Percentiles rank a stretch among this genome's conserved stretches.
phyloP scores from a whole-genome alignment of 179 eudicot genomes.

The Pouteria campechiana region DNA sequence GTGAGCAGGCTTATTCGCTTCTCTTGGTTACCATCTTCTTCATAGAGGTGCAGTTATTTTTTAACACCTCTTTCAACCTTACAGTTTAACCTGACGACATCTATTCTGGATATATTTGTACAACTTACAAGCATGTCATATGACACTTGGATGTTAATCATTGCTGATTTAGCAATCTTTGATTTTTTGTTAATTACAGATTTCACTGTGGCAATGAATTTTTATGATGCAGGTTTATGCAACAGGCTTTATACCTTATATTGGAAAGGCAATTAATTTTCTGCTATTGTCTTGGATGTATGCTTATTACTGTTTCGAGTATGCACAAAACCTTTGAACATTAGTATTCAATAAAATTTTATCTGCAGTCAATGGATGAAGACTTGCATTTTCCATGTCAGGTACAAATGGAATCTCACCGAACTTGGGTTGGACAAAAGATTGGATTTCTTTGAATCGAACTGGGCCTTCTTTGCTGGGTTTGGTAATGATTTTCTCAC shows the following conservation, averaged over 20 bases:
- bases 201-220: too few species aligned
- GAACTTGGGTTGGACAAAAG: slow-evolving; percentile 77
- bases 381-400: slow-evolving; percentile 9
- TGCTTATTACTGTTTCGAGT: slow-evolving; percentile 97
- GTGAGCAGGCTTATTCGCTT: slow-evolving; percentile 83
- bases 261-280: slow-evolving; percentile 72
- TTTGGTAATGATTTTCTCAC: slow-evolving; percentile 57
- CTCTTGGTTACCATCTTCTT: slow-evolving; percentile 74
- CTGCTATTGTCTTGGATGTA: slow-evolving; percentile 94
- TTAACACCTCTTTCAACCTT: neutral
- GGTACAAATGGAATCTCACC: slow-evolving; percentile 97
- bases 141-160: neutral
- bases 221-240: slow-evolving; percentile 78
- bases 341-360: neutral
- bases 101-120: neutral
- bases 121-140: too few species aligned
- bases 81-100: neutral
- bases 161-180: neutral
- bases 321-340: slow-evolving; percentile 20
- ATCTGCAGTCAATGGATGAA: neutral
- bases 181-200: too few species aligned
- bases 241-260: slow-evolving; percentile 66
- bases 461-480: slow-evolving; percentile 98
- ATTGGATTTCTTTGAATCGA: slow-evolving; percentile 89
- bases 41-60: slow-evolving; percentile 48